phyloP scores from a whole-genome alignment of 1,284 basidiomycete genomes.

The Irpex sp. region DNA sequence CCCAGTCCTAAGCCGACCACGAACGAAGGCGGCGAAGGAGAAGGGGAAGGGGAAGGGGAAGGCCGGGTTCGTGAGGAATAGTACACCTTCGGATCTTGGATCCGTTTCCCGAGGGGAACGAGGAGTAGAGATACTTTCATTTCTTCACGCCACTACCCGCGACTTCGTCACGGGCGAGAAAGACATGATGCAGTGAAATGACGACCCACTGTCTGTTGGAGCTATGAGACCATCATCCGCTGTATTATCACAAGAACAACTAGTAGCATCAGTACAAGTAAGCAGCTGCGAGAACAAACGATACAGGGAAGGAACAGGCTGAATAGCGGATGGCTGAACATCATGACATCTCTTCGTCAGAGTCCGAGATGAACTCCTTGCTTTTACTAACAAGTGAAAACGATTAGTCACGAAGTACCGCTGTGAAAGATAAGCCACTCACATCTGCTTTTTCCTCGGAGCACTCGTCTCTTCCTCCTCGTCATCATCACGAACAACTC shows the following conservation, averaged over 20 bases:
- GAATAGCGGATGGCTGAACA: neutral
- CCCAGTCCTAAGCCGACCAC: too few relatives aligned
- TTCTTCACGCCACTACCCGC: too few relatives aligned
- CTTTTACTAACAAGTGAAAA: slow-evolving; percentile 42
- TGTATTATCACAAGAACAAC: neutral
- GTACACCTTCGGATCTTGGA: too few relatives aligned
- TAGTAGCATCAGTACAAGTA: neutral
- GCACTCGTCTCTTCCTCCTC: slow-evolving; percentile 52
- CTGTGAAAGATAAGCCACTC: slow-evolving; percentile 28
- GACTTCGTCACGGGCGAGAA: too few relatives aligned
- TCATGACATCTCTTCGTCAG: slow-evolving; percentile 66
- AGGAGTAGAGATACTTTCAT: too few relatives aligned
- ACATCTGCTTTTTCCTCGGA: slow-evolving; percentile 75
- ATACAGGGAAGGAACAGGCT: neutral
- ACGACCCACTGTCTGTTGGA: neutral
- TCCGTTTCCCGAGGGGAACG: too few relatives aligned
- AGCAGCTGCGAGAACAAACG: neutral
- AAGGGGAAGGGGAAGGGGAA: too few relatives aligned
- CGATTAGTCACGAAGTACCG: neutral
- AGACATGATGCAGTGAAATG: neutral
- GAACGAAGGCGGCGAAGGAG: too few relatives aligned
- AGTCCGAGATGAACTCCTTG: slow-evolving; percentile 75
- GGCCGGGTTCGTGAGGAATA: too few relatives aligned
- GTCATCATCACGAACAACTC: slow-evolving; percentile 72
- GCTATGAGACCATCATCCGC: neutral